Base-by-base conservation (phyloP, 768 basidiomycete genomes). In the Psilocybe azurescens region DNA sequence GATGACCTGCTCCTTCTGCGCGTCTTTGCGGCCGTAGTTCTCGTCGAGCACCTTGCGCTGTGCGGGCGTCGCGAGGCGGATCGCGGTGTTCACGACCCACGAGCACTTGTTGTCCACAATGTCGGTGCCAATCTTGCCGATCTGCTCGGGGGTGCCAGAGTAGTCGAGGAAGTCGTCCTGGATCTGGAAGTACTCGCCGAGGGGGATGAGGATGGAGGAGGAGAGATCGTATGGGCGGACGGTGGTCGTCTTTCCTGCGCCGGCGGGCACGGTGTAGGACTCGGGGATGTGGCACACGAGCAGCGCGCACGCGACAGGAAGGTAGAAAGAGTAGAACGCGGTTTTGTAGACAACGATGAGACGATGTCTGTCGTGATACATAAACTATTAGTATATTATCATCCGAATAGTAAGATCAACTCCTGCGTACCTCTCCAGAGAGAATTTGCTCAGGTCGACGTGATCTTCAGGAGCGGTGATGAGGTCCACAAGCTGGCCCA, bases 31-130 rank as follows among this genome's bases (percentile, higher is more conserved):
- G 1, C 83, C 84, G 67, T 81, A 82, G 58, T 81, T 84, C 61
- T 82, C 82, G 60, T 82, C 87, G n/a, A 90, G 79, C 28, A 87
- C 72, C 29, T 73, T 73, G 38, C 85, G 83, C 73, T 90, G 89
- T n/a, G 70, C 82, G 0, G 85, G 78, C 3, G 77, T 80, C 1
- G 83, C 87, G 46, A 80, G 73, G 16, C 77, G 74, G 60, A 99
- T 81, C 30, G 95, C 97, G 20, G 87, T 88, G 78, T 97, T 98
- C 75, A 99, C 83, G 68, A 90, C 89, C 97, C 97, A 99, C 16
- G 91, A 91, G 77, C 97, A 99, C 79, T 99, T 99, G 87, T 98
- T 98, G 77, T 99, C 97, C 61, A 98, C 75, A 70, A 99, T 99
- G 74, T 99, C 97, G 14, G 97, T 99, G 20, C 97, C 97, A 61